phyloP scores from a whole-genome alignment of 352 stramenopile genomes.

The Aphanomyces cochlioides region DNA sequence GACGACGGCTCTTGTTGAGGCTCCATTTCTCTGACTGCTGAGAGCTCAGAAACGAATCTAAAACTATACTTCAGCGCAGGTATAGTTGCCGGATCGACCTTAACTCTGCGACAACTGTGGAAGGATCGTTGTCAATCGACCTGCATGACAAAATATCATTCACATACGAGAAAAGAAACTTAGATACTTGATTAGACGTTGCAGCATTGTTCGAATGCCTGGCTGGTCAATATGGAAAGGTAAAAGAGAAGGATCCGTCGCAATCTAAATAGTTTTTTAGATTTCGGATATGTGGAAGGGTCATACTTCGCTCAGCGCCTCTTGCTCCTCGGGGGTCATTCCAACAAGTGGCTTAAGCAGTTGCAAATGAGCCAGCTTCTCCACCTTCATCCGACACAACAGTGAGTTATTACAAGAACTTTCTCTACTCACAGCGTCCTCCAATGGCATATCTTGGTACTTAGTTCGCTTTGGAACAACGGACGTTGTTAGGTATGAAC shows the following conservation, averaged over 20 bases:
- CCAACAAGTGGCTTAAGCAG: background rate
- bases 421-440: background rate
- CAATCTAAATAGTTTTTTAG: constrained; percentile 5
- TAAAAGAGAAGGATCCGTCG: constrained; percentile 8
- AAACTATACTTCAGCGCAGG: no score
- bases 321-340: constrained; percentile 2
- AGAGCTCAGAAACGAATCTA: no score
- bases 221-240: constrained; percentile 29
- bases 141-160: background rate
- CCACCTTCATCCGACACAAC: background rate
- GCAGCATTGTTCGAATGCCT: constrained; percentile 1
- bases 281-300: background rate
- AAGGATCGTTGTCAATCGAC: constrained; percentile 6
- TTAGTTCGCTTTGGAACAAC: background rate
- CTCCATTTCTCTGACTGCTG: no score
- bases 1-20: no score
- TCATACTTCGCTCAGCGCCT: constrained; percentile 6
- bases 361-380: constrained; percentile 17
- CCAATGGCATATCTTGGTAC: constrained; percentile 15
- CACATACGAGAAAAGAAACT: no score
- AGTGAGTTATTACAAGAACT: background rate
- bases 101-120: background rate
- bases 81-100: no score
- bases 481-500: constrained; percentile 4
- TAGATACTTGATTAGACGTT: constrained; percentile 1